Conservation (phyloP, 495 filamentous ascomycete genomes). For the Friedmanniomyces simplex region DNA sequence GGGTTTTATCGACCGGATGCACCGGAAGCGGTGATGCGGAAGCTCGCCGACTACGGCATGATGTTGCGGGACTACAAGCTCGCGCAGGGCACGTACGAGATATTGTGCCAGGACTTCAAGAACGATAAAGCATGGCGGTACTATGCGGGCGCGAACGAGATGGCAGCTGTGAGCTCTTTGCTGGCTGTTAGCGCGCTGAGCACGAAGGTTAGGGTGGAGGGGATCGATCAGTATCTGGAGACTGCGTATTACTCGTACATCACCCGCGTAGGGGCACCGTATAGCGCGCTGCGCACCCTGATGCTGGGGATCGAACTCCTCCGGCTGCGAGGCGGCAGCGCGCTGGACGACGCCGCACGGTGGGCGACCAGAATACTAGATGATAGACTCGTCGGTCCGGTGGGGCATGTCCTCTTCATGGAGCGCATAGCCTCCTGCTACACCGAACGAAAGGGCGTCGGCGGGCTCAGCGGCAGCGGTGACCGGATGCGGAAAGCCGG, state of each 20-base stretch:
- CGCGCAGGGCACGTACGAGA: constrained; percentile 80
- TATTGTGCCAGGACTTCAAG: constrained; percentile 74
- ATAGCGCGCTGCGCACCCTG: constrained; percentile 67
- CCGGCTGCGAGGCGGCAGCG: constrained; percentile 60
- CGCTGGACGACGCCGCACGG: constrained; percentile 68
- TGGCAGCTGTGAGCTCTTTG: constrained; percentile 74
- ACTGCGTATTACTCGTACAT: constrained; percentile 85
- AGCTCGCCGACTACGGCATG: constrained; percentile 88
- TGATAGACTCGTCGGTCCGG: constrained; percentile 55
- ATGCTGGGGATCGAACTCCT: constrained; percentile 71
- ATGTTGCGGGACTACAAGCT: constrained; percentile 94
- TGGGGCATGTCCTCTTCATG: constrained; percentile 68
- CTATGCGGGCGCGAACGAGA: constrained; percentile 85
- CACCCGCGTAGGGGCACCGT: constrained; percentile 63
- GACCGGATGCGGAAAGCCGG: constrained; percentile 70
- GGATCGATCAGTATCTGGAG: constrained; percentile 74
- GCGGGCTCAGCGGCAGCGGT: constrained; percentile 48
- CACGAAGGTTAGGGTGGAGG: constrained; percentile 64
- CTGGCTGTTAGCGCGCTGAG: constrained; percentile 55
- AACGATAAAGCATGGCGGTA: constrained; percentile 97
- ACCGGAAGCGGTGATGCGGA: constrained; percentile 82
- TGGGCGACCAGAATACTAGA: constrained; percentile 79
- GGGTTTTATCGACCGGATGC: constrained; percentile 77
- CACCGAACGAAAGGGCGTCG: constrained; percentile 56
- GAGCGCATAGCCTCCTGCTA: constrained; percentile 82